These are phyloP conservation scores for Colletotrichum falcatum DNA, from an alignment of 2,329 filamentous ascomycete genomes.

Conservation along the genomic window DNA sequence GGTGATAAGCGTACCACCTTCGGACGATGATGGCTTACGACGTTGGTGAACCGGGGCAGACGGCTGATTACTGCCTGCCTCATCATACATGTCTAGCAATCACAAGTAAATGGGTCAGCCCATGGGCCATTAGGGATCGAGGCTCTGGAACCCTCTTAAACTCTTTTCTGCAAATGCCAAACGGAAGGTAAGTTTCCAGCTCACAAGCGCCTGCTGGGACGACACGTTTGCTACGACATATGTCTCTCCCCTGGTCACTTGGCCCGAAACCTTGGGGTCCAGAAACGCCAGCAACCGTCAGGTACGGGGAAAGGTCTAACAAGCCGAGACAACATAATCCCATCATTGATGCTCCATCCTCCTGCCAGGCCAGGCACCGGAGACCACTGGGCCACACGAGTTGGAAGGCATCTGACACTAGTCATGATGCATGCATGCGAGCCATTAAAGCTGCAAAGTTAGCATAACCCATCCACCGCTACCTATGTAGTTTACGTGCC, in stretches of 20 bases:
- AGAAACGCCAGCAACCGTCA: conserved; percentile 18
- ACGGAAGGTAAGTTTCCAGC: conserved; percentile 7
- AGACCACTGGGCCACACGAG: conserved; percentile 2
- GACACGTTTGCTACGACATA: conserved; percentile 29
- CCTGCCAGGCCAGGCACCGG: conserved; percentile 25
- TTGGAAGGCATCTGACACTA: conserved; percentile 35
- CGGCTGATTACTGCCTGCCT: not conserved
- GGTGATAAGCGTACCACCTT: conserved; percentile 29
- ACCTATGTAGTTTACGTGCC: too few relatives aligned
- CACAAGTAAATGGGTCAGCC: conserved; percentile 30
- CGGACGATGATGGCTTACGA: conserved; percentile 4
- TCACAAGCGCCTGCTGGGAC: conserved; percentile 21
- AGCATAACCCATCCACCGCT: not conserved
- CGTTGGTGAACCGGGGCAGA: not conserved
- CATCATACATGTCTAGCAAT: conserved; percentile 35
- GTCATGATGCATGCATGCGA: conserved; percentile 29
- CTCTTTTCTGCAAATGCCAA: conserved; percentile 2
- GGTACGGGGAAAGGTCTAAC: conserved; percentile 38
- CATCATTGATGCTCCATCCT: conserved; percentile 25
- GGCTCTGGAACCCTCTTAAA: conserved; percentile 7
- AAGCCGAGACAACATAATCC: conserved; percentile 35
- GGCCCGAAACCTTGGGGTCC: conserved; percentile 31
- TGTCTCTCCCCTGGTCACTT: conserved; percentile 33
- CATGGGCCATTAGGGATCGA: conserved; percentile 6
- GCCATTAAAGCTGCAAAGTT: not conserved